Evolutionary conservation across 192 early-diverging fungal species (phyloP).

Genomic region (Bifiguratus adelaidae): DNA sequence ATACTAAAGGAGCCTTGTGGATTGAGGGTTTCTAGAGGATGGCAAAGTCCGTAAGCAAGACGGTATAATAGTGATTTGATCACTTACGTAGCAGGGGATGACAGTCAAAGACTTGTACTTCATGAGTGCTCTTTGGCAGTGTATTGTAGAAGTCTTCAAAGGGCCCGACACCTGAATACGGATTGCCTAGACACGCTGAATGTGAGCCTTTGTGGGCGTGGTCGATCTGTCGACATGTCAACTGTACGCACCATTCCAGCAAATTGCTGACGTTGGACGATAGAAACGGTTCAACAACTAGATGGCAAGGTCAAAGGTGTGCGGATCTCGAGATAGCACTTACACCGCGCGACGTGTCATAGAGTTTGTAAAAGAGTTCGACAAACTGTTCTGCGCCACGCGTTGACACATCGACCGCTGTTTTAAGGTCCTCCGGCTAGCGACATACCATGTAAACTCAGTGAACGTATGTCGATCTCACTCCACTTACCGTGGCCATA

Average conservation of each 20-base stretch:
- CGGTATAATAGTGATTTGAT: background rate
- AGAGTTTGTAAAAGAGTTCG: slow-evolving; percentile 28
- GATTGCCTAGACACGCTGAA: slow-evolving; percentile 25
- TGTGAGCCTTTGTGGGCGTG: no score
- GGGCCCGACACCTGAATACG: slow-evolving; percentile 26
- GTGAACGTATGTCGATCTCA: no score
- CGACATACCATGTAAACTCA: no score
- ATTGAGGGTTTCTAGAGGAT: slow-evolving; percentile 12
- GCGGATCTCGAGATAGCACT: background rate
- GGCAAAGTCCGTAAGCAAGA: background rate
- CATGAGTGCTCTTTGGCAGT: slow-evolving; percentile 25
- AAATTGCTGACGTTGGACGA: slow-evolving; percentile 33
- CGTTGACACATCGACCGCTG: slow-evolving; percentile 21
- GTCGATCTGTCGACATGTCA: background rate
- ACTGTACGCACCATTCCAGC: slow-evolving; percentile 36
- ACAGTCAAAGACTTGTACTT: slow-evolving; percentile 28
- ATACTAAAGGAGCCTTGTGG: slow-evolving; percentile 26
- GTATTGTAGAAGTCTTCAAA: slow-evolving; percentile 29
- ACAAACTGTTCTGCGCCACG: slow-evolving; percentile 38
- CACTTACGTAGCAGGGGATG: slow-evolving; percentile 34
- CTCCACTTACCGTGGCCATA: no score
- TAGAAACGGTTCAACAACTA: slow-evolving; percentile 15
- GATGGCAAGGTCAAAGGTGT: background rate
- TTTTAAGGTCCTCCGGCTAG: slow-evolving; percentile 9
- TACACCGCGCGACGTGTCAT: slow-evolving; percentile 31